A percentile compares a stretch with the other conserved stretches of the same genome.
These are phyloP conservation scores for Tetradesmus lagerheimii DNA, from an alignment of 139 green algal species.

Conservation along the genomic window DNA sequence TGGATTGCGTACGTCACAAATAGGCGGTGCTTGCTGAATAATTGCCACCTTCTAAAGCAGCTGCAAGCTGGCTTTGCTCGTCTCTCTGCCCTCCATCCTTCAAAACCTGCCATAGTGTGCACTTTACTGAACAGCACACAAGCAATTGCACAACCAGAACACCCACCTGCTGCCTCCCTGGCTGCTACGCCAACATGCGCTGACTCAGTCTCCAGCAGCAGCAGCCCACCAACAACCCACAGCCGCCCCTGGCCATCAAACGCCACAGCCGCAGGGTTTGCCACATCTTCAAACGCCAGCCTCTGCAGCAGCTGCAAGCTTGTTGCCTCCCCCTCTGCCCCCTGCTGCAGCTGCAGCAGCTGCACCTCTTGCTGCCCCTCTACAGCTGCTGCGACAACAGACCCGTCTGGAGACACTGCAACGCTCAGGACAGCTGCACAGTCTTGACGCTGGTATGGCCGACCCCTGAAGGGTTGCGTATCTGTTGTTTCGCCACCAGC, in stretches of 20 bases:
- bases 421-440: slow-evolving; percentile 51
- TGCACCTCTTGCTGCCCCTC: slow-evolving; percentile 63
- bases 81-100: too few species aligned
- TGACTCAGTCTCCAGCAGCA: slow-evolving; percentile 15
- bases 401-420: slow-evolving; percentile 45
- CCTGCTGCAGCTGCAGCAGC: slow-evolving; percentile 46
- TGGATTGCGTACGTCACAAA: too few species aligned
- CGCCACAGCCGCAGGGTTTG: slow-evolving; percentile 60
- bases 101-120: too few species aligned
- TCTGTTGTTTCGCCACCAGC: neutral
- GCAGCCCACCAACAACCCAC: slow-evolving; percentile 62
- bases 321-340: neutral
- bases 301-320: slow-evolving; percentile 51
- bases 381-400: slow-evolving; percentile 54
- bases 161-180: neutral
- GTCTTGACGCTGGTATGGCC: slow-evolving; percentile 18
- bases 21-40: too few species aligned
- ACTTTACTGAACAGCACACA: neutral
- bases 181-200: neutral
- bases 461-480: neutral
- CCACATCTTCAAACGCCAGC: slow-evolving; percentile 58
- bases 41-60: too few species aligned
- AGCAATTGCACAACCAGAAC: neutral
- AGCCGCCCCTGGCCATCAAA: slow-evolving; percentile 64
- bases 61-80: too few species aligned